Percentiles rank a stretch among this genome's conserved stretches.
phyloP scores from a whole-genome alignment of 2,329 filamentous ascomycete species.

The Fonsecaea nubica region DNA sequence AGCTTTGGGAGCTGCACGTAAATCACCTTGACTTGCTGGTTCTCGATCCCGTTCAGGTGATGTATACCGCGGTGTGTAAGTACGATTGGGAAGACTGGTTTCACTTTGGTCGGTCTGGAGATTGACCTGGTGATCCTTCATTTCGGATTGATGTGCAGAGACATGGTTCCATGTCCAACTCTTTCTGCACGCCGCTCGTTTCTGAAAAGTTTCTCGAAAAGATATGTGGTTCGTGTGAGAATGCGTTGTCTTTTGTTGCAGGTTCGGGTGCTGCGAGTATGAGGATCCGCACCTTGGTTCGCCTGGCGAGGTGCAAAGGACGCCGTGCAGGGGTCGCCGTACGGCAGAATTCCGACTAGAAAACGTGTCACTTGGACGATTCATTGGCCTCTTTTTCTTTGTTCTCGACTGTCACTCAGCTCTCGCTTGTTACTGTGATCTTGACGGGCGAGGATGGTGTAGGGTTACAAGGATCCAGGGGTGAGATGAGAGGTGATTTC shows the following conservation, averaged over 20 bases:
- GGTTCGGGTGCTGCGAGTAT: neutral
- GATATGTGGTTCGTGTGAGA: neutral
- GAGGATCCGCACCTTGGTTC: neutral
- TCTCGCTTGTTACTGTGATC: too few species aligned
- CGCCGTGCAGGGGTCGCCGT: neutral
- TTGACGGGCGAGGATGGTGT: neutral
- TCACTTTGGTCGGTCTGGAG: neutral
- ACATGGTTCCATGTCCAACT: neutral
- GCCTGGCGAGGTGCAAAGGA: neutral
- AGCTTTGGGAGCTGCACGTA: neutral
- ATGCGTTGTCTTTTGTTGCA: constrained; percentile 8
- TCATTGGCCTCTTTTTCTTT: neutral
- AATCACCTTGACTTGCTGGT: neutral
- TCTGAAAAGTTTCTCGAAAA: neutral
- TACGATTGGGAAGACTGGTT: neutral
- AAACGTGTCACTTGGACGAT: constrained; percentile 1
- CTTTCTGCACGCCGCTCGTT: neutral
- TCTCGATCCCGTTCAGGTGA: neutral
- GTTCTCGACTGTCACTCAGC: neutral
- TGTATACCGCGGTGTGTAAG: neutral
- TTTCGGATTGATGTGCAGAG: neutral
- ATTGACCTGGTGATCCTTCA: neutral
- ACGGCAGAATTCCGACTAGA: constrained; percentile 14
- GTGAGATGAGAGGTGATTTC: neutral
- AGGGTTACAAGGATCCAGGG: neutral